A percentile compares a stretch with the other conserved stretches of the same genome.
Conservation (phyloP, 768 basidiomycete species). For the Xerocomellus chrysenteron region DNA sequence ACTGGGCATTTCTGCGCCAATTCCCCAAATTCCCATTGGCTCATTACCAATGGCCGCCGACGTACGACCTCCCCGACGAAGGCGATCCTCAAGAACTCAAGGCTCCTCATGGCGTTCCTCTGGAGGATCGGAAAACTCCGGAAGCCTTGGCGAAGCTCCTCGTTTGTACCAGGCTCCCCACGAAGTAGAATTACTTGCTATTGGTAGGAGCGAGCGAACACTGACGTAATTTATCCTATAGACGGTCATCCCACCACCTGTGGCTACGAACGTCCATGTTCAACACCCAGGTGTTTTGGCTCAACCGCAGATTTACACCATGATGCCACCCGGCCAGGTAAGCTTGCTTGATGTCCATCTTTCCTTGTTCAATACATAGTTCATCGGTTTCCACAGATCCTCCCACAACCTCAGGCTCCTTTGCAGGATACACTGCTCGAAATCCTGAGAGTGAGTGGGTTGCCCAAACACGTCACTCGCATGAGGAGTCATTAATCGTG, state of each 20-base stretch:
- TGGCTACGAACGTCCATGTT: neutral
- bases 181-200: neutral
- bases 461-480: neutral
- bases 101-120: neutral
- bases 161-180: neutral
- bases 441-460: conserved; percentile 3
- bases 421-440: conserved; percentile 3
- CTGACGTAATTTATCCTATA: neutral
- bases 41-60: neutral
- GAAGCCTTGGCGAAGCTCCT: too few relatives aligned
- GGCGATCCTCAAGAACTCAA: neutral
- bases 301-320: neutral
- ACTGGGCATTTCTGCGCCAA: too few relatives aligned
- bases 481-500: neutral
- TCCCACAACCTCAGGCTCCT: neutral
- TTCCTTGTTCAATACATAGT: neutral
- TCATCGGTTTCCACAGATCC: neutral
- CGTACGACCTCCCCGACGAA: neutral
- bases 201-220: neutral
- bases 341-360: neutral
- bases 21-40: neutral
- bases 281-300: neutral
- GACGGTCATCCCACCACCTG: neutral
- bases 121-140: neutral
- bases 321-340: neutral